Evolutionary conservation across 2,329 filamentous ascomycete genomes (phyloP), one percentile per base, ranked within the genome.

Genomic region (Fusarium piperis): DNA sequence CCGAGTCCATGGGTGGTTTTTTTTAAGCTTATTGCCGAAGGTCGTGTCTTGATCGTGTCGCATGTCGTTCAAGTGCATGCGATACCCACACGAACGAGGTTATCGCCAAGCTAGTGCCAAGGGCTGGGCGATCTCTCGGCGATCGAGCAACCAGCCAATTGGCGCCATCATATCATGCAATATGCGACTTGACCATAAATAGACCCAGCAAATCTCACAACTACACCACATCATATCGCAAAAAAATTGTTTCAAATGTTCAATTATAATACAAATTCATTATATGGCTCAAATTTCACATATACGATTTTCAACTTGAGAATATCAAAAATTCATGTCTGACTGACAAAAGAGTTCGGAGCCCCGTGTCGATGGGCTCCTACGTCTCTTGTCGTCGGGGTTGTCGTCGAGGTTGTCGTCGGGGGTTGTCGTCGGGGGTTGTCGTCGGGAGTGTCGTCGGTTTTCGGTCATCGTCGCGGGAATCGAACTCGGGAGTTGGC

Each of bases 301-400:
- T 28, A 3, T 6, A 9, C 23, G n/a, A 12, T 23, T 48, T 30
- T 48, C 11, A 13, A 30, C 44, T 28, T 36, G 4, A 0, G 15
- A 26, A 59, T 23, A 68, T 41, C 9, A 62, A 71, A 28, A 57
- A 44, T 57, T 26, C 15, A 33, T 18, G 2, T 10, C 3, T 39
- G 62, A 39, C 20, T 62, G 38, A 28, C 74, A 78, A 78, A 78
- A 78, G 77, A 74, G 76, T 78, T 78, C 77, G 62, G 74, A 65
- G 67, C 68, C 67, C 68, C 59, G 44, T 59, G 65, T 61, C 36
- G 51, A 44, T 44, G 46, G 53, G 44, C 68, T 67, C 74, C 75
- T 78, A 78, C 76, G 65, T 78, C 77, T 74, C 77, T 58, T 66
- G 70, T 61, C 61, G 67, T 58, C 59, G 23, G 61, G 56, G 52